phyloP scores from a whole-genome alignment of 352 stramenopile genomes.

The Globisporangium mamillatum region DNA sequence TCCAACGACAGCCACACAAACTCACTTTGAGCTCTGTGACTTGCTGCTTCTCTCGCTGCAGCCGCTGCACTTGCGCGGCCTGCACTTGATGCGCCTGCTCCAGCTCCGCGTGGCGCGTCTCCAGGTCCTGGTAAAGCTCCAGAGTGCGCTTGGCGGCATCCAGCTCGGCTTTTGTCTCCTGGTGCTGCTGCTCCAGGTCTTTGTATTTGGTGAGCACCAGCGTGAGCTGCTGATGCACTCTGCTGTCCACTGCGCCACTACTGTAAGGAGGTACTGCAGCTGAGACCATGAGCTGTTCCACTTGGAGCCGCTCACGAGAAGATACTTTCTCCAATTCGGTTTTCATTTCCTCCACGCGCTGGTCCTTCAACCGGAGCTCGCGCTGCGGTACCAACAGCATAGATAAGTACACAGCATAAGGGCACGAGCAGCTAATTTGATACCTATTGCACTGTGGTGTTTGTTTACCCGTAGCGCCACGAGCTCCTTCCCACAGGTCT shows the following conservation, averaged over 20 bases:
- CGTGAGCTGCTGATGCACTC: slow-evolving; percentile 42
- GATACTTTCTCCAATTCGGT: slow-evolving; percentile 27
- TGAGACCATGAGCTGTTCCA: slow-evolving; percentile 25
- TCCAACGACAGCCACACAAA: background rate
- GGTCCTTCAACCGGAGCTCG: slow-evolving; percentile 46
- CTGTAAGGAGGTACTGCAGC: slow-evolving; percentile 16
- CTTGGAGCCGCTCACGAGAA: slow-evolving; percentile 41
- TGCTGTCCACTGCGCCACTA: slow-evolving; percentile 15
- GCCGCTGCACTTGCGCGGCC: slow-evolving; percentile 54
- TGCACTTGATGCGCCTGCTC: slow-evolving; percentile 74
- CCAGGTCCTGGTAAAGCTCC: slow-evolving; percentile 32
- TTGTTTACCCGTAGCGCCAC: slow-evolving; percentile 44
- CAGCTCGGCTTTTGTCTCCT: slow-evolving; percentile 33
- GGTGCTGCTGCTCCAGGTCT: slow-evolving; percentile 47
- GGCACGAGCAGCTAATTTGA: background rate
- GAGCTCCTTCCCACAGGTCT: slow-evolving; percentile 61
- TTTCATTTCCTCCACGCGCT: slow-evolving; percentile 34
- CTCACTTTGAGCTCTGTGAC: slow-evolving; percentile 44
- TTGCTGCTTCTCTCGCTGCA: slow-evolving; percentile 69
- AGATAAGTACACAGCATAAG: background rate
- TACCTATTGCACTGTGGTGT: background rate
- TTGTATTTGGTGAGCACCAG: slow-evolving; percentile 64
- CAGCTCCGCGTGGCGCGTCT: slow-evolving; percentile 50
- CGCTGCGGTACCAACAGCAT: slow-evolving; percentile 25
- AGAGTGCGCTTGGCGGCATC: slow-evolving; percentile 29